These are phyloP conservation scores for Tetragonia tetragonoides DNA, from an alignment of 148 eudicot genomes.

Conservation along the genomic window DNA sequence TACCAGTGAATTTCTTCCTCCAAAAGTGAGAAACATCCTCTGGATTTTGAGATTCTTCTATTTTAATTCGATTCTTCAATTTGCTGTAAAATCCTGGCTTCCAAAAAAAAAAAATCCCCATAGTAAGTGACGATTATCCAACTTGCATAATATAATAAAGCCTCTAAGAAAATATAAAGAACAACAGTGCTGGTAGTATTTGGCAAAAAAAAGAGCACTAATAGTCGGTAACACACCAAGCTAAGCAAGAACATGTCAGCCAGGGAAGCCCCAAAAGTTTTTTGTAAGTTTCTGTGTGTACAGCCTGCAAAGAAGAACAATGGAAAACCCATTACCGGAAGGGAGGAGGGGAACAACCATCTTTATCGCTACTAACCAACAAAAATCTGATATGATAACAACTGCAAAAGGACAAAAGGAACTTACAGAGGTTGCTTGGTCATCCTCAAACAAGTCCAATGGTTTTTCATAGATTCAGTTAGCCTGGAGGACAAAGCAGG, in stretches of 20 bases:
- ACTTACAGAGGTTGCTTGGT: slow-evolving; percentile 77
- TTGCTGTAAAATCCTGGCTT: slow-evolving; percentile 71
- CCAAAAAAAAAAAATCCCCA: not conserved
- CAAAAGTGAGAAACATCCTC: slow-evolving; percentile 57
- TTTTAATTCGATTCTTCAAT: slow-evolving; percentile 75
- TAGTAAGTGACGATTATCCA: slow-evolving; percentile 1
- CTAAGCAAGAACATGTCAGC: slow-evolving; percentile 60
- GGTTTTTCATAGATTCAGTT: slow-evolving; percentile 82
- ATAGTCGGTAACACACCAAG: slow-evolving; percentile 46
- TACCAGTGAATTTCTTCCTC: slow-evolving; percentile 74
- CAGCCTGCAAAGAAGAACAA: slow-evolving; percentile 51
- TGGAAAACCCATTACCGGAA: too few relatives aligned
- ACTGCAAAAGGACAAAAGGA: slow-evolving; percentile 9
- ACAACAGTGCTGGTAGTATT: not conserved
- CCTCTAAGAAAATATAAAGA: slow-evolving; percentile 3
- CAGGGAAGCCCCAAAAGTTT: slow-evolving; percentile 65
- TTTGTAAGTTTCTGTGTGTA: slow-evolving; percentile 79
- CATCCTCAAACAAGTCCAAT: slow-evolving; percentile 89
- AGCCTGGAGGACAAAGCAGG: slow-evolving; percentile 48
- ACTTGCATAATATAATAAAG: slow-evolving; percentile 7
- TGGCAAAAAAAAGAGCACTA: not conserved
- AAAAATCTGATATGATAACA: slow-evolving; percentile 6
- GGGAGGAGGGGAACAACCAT: too few relatives aligned
- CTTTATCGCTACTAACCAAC: slow-evolving; percentile 11
- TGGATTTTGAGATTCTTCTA: slow-evolving; percentile 61